Evolutionary conservation across 164 flowering plant genomes (phyloP).

Genomic region (Stephania japonica): DNA sequence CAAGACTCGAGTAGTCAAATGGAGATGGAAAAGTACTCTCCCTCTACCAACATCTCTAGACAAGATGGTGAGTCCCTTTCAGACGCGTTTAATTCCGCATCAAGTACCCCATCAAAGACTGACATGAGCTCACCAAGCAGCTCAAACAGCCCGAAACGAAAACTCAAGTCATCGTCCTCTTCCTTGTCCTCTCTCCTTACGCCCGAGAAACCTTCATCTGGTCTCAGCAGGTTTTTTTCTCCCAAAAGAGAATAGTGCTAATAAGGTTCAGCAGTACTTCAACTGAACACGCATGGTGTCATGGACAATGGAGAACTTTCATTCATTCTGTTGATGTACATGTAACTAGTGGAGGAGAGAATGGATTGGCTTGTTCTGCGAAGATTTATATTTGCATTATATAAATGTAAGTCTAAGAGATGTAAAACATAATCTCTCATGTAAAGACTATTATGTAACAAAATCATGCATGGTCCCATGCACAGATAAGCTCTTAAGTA

Average conservation of each 20-base stretch:
- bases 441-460: neutral
- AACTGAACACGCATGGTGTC: too few species aligned
- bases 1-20: conserved; percentile 32
- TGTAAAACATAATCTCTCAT: neutral
- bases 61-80: conserved; percentile 43
- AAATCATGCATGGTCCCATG: neutral
- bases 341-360: neutral
- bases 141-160: conserved; percentile 45
- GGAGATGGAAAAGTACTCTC: conserved; percentile 29
- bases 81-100: conserved; percentile 20
- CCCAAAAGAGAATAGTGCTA: conserved; percentile 33
- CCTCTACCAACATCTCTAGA: conserved; percentile 21
- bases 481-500: too few species aligned
- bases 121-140: conserved; percentile 50
- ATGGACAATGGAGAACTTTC: neutral
- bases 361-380: neutral
- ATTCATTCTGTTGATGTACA: neutral
- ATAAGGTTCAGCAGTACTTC: neutral
- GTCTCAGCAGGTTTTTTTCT: conserved; percentile 85
- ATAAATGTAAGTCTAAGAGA: neutral
- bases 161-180: conserved; percentile 53
- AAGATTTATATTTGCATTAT: neutral
- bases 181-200: conserved; percentile 37
- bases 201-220: conserved; percentile 71
- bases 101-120: conserved; percentile 36